phyloP scores from a whole-genome alignment of 129 eudicot species.

The Pseudognaphalium luteoalbum region DNA sequence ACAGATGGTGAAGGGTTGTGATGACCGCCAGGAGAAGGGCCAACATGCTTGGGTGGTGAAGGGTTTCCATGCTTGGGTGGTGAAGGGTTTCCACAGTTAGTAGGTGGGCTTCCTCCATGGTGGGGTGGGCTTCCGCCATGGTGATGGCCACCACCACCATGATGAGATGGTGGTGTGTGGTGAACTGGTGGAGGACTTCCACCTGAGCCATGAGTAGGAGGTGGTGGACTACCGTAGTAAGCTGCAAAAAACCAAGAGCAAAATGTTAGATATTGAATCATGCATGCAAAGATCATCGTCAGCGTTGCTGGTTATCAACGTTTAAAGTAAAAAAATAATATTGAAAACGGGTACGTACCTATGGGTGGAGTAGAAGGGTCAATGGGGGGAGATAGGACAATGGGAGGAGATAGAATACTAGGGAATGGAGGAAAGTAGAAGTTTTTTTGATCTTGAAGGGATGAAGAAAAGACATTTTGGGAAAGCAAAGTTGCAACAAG shows the following conservation, averaged over 20 bases:
- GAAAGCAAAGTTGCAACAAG: conserved; percentile 51
- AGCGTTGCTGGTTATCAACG: not conserved
- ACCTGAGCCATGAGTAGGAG: conserved; percentile 39
- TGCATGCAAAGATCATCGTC: not conserved
- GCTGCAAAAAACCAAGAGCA: conserved; percentile 4
- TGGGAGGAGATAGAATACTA: conserved; percentile 26
- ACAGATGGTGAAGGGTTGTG: conserved; percentile 50
- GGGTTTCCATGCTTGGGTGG: conserved; percentile 36
- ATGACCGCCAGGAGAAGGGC: conserved; percentile 50
- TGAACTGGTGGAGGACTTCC: conserved; percentile 38
- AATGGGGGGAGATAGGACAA: conserved; percentile 20
- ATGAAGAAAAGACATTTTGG: conserved; percentile 38
- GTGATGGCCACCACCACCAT: conserved; percentile 29
- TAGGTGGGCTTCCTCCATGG: conserved; percentile 43
- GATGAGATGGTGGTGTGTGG: conserved; percentile 30
- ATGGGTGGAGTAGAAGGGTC: conserved; percentile 32
- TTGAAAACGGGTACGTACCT: not conserved
- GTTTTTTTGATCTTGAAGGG: conserved; percentile 56
- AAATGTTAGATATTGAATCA: not conserved
- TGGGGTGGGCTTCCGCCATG: conserved; percentile 49
- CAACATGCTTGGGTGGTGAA: conserved; percentile 24
- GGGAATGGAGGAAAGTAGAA: conserved; percentile 53
- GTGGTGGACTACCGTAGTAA: conserved; percentile 34
- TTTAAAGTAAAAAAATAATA: too few relatives aligned
- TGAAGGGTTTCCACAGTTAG: conserved; percentile 64